A percentile compares a stretch with the other conserved stretches of the same genome.
These are phyloP conservation scores for Boletus sp. DNA, from an alignment of 768 basidiomycete species.

Conservation along the genomic window DNA sequence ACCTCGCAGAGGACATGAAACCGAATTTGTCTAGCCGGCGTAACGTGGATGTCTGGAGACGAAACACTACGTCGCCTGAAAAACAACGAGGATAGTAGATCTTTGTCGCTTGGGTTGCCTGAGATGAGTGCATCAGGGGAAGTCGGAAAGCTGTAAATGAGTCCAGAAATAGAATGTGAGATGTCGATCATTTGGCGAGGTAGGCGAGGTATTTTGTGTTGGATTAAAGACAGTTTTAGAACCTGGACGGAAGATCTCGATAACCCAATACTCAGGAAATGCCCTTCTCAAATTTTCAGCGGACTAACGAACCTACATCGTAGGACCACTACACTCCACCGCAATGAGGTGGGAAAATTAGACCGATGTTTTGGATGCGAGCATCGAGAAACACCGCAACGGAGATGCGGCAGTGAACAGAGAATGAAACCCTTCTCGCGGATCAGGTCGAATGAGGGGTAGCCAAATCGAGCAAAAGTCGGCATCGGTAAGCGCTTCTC, in stretches of 20 bases:
- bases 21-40: not conserved
- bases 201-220: not conserved
- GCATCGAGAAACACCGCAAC: not conserved
- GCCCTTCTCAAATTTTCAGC: too few species aligned
- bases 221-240: not conserved
- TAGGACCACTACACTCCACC: not conserved
- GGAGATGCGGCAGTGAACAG: not conserved
- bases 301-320: not conserved
- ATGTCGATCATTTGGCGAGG: not conserved
- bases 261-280: not conserved
- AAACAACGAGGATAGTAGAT: not conserved
- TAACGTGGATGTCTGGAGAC: not conserved
- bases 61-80: not conserved
- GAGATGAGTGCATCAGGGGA: not conserved
- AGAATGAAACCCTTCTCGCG: not conserved
- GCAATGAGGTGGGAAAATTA: not conserved
- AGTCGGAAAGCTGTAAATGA: not conserved
- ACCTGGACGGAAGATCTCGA: not conserved
- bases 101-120: not conserved
- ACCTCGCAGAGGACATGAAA: not conserved
- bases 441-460: not conserved
- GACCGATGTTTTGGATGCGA: too few species aligned
- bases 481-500: not conserved
- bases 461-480: not conserved
- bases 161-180: not conserved